phyloP scores from a whole-genome alignment of 306 rosid genomes.

The Cucurbita pepo region DNA sequence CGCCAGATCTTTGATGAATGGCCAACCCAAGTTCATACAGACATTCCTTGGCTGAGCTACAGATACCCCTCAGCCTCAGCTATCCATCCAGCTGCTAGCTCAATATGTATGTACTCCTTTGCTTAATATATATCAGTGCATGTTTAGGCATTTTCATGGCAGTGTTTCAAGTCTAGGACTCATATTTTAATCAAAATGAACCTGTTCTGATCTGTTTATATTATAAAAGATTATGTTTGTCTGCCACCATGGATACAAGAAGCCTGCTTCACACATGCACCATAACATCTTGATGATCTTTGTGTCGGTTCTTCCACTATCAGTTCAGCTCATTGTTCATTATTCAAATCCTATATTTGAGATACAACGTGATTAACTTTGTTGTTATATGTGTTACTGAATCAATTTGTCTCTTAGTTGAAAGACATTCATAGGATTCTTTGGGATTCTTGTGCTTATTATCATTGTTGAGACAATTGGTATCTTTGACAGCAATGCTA shows the following conservation, averaged over 20 bases:
- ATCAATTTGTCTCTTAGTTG: neutral
- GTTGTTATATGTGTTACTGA: neutral
- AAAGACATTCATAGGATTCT: neutral
- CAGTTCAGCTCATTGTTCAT: neutral
- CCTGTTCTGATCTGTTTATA: neutral
- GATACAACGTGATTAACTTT: neutral
- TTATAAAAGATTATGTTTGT: neutral
- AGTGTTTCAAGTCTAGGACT: neutral
- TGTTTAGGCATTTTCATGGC: neutral
- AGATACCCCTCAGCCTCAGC: slow-evolving; percentile 18
- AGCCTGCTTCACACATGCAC: neutral
- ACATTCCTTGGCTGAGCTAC: slow-evolving; percentile 16
- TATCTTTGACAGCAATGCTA: neutral
- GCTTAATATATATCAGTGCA: neutral
- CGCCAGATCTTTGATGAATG: slow-evolving; percentile 19
- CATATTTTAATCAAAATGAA: neutral
- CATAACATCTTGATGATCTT: neutral
- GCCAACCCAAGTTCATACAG: slow-evolving; percentile 20
- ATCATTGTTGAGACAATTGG: neutral
- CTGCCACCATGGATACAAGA: neutral
- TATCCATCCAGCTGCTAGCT: slow-evolving; percentile 24
- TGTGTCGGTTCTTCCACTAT: neutral
- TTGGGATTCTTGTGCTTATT: neutral
- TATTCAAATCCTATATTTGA: neutral
- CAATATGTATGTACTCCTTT: slow-evolving; percentile 5